These are phyloP conservation scores for Fusarium heterosporum DNA, from an alignment of 2,329 filamentous ascomycete genomes.

Conservation along the genomic window DNA sequence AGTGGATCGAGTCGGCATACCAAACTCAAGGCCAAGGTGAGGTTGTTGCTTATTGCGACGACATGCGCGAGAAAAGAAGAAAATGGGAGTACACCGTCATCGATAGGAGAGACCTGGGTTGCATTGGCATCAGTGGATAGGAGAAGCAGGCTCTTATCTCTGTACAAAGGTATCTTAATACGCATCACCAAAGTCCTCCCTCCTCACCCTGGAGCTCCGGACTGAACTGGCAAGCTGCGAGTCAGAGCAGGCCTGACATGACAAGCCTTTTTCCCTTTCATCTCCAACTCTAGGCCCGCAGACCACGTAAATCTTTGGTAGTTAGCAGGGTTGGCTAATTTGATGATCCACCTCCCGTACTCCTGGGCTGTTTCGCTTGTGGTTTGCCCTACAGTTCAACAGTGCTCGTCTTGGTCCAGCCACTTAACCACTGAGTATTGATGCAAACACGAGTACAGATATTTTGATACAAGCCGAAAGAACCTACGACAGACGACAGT, in stretches of 20 bases:
- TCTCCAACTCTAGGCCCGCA: slow-evolving; percentile 25
- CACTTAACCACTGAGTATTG: neutral
- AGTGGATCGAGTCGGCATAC: slow-evolving; percentile 34
- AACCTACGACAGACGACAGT: neutral
- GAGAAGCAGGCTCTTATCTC: slow-evolving; percentile 19
- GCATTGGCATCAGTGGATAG: neutral
- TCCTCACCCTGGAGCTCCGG: slow-evolving; percentile 10
- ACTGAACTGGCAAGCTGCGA: slow-evolving; percentile 25
- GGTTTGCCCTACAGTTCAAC: slow-evolving; percentile 1
- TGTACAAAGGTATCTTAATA: neutral
- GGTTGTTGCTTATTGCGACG: slow-evolving; percentile 33
- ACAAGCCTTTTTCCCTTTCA: slow-evolving; percentile 19
- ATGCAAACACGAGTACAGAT: neutral
- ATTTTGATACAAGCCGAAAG: neutral
- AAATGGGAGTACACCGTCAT: slow-evolving; percentile 5
- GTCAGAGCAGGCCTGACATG: slow-evolving; percentile 25
- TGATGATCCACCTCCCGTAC: slow-evolving; percentile 36
- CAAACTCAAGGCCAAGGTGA: slow-evolving; percentile 7
- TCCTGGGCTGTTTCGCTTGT: slow-evolving; percentile 13
- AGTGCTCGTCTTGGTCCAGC: neutral
- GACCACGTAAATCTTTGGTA: slow-evolving; percentile 22
- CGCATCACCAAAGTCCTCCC: neutral
- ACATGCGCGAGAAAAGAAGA: slow-evolving; percentile 16
- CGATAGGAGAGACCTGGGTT: neutral
- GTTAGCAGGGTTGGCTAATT: slow-evolving; percentile 38